These are phyloP conservation scores for Paralagenidium karlingii DNA, from an alignment of 352 stramenopile genomes.

Conservation along the genomic window DNA sequence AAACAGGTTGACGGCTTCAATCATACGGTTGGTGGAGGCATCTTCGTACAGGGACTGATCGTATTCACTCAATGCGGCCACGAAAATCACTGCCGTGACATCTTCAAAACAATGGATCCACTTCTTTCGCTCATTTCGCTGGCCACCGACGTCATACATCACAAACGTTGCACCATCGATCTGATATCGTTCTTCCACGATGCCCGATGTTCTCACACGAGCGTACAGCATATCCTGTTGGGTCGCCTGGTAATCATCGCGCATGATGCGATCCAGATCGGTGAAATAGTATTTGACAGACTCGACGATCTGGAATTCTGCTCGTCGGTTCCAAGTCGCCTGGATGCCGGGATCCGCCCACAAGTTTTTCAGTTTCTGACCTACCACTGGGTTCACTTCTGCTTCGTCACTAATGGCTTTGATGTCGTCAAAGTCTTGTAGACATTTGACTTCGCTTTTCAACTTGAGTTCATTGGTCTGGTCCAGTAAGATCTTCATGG, in stretches of 20 bases:
- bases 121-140: conserved; percentile 95
- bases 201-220: conserved; percentile 91
- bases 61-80: conserved; percentile 92
- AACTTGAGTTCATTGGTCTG: conserved; percentile 75
- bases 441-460: conserved; percentile 57
- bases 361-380: conserved; percentile 89
- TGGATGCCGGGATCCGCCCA: conserved; percentile 88
- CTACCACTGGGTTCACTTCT: conserved; percentile 83
- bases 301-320: conserved; percentile 94
- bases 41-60: conserved; percentile 93
- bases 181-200: conserved; percentile 92
- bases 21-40: conserved; percentile 89
- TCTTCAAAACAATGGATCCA: conserved; percentile 97
- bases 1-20: conserved; percentile 92
- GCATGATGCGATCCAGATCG: conserved; percentile 90
- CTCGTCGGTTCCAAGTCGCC: conserved; percentile 82
- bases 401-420: conserved; percentile 67
- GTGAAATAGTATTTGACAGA: conserved; percentile 97
- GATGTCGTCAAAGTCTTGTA: conserved; percentile 74
- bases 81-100: conserved; percentile 94
- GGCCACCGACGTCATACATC: conserved; percentile 95
- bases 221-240: conserved; percentile 94
- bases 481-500: conserved; percentile 87
- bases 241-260: conserved; percentile 85
- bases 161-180: conserved; percentile 94